phyloP scores from a whole-genome alignment of 148 eudicot genomes.

The Chenopodium formosanum region DNA sequence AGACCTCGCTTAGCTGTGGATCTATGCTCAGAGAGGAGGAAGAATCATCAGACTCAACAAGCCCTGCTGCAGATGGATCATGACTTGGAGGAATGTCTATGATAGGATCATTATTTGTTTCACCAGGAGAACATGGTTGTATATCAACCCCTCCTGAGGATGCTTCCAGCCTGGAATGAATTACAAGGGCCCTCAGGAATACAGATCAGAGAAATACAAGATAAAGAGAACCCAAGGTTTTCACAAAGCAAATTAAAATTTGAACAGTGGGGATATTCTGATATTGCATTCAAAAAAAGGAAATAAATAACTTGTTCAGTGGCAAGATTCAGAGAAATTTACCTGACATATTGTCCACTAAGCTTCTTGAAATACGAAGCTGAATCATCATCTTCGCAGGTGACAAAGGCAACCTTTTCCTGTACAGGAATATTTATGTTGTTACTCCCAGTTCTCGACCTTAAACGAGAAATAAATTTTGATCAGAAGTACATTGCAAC shows the following conservation, averaged over 20 bases:
- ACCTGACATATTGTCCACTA: slow-evolving; percentile 77
- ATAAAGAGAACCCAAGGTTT: neutral
- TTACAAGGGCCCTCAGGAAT: neutral
- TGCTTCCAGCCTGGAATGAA: slow-evolving; percentile 62
- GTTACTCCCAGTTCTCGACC: slow-evolving; percentile 12
- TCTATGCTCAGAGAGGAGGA: slow-evolving; percentile 33
- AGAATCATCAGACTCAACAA: slow-evolving; percentile 22
- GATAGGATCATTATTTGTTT: slow-evolving; percentile 25
- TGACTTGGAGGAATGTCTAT: slow-evolving; percentile 28
- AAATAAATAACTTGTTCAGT: neutral
- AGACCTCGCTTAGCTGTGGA: slow-evolving; percentile 41
- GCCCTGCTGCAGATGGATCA: slow-evolving; percentile 25
- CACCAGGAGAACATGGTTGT: slow-evolving; percentile 39
- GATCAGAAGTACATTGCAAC: slow-evolving; percentile 19
- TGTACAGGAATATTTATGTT: slow-evolving; percentile 36
- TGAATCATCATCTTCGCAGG: slow-evolving; percentile 89
- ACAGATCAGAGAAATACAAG: neutral
- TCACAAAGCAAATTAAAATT: neutral
- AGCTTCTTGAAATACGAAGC: slow-evolving; percentile 48
- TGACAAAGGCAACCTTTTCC: slow-evolving; percentile 96
- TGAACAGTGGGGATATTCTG: neutral
- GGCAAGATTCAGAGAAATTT: slow-evolving; percentile 12
- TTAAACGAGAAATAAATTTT: slow-evolving; percentile 1
- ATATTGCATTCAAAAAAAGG: neutral
- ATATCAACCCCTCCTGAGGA: slow-evolving; percentile 63